These are phyloP conservation scores for Tolypocladium endophyticum DNA, from an alignment of 2,329 filamentous ascomycete genomes.

Conservation along the genomic window DNA sequence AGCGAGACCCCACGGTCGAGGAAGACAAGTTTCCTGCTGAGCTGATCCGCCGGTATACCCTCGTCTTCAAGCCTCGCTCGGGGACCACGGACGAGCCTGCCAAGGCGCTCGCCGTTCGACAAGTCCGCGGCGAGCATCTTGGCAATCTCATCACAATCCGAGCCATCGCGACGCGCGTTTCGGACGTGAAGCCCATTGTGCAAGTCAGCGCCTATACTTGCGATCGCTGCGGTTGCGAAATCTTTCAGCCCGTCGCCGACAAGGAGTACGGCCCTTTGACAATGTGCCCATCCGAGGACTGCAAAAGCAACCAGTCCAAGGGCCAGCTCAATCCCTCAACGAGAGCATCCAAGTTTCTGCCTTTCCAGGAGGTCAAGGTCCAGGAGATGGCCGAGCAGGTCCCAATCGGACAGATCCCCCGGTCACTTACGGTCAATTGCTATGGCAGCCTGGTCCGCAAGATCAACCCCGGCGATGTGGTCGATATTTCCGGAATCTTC, in stretches of 20 bases:
- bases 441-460: constrained; percentile 77
- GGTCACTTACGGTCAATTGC: constrained; percentile 81
- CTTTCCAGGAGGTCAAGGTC: constrained; percentile 97
- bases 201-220: constrained; percentile 97
- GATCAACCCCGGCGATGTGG: constrained; percentile 86
- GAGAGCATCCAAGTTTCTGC: constrained; percentile 91
- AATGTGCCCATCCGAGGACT: constrained; percentile 83
- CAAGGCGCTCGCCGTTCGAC: constrained; percentile 74
- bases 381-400: constrained; percentile 99
- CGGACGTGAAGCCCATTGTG: constrained; percentile 95
- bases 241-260: constrained; percentile 89
- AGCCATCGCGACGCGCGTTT: constrained; percentile 89
- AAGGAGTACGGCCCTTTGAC: constrained; percentile 84
- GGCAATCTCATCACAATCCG: constrained; percentile 89
- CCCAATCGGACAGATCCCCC: constrained; percentile 91
- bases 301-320: constrained; percentile 80
- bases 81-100: constrained; percentile 52
- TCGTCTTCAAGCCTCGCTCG: constrained; percentile 91
- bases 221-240: constrained; percentile 90
- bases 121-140: constrained; percentile 86
- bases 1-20: constrained; percentile 53
- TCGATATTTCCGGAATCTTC: constrained; percentile 92
- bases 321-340: constrained; percentile 90
- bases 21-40: constrained; percentile 82
- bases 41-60: constrained; percentile 83